Evolutionary conservation across 164 flowering plant genomes (phyloP).

Genomic region (Berberis thunbergii): DNA sequence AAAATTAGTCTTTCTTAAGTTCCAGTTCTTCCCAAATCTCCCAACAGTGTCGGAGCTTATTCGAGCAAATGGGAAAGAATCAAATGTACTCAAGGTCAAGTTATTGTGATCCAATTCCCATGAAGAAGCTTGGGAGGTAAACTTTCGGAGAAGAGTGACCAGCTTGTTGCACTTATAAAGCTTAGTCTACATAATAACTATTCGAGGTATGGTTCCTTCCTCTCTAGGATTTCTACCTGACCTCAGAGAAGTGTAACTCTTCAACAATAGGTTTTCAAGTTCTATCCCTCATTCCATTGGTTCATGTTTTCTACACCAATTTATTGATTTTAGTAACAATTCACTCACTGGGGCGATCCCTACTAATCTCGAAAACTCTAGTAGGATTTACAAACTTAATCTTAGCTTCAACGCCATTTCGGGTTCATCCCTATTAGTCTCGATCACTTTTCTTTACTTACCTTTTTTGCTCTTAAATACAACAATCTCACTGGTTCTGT

Average conservation of each 20-base stretch:
- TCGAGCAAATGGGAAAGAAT: slow-evolving; percentile 83
- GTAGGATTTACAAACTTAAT: slow-evolving; percentile 57
- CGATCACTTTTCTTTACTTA: slow-evolving; percentile 39
- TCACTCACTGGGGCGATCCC: slow-evolving; percentile 57
- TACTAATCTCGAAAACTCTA: slow-evolving; percentile 41
- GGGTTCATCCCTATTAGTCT: slow-evolving; percentile 56
- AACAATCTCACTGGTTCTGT: slow-evolving; percentile 73
- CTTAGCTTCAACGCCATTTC: slow-evolving; percentile 60
- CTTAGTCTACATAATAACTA: slow-evolving; percentile 77
- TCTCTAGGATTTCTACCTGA: slow-evolving; percentile 60
- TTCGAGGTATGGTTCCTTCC: slow-evolving; percentile 53
- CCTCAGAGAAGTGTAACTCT: slow-evolving; percentile 71
- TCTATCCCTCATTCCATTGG: slow-evolving; percentile 67
- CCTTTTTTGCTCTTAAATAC: slow-evolving; percentile 55
- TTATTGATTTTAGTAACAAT: slow-evolving; percentile 74
- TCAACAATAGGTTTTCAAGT: slow-evolving; percentile 79
- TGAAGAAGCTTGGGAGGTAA: slow-evolving; percentile 72
- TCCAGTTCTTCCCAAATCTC: too few species aligned
- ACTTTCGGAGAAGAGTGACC: slow-evolving; percentile 62
- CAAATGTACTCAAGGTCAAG: slow-evolving; percentile 54
- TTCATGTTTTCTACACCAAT: slow-evolving; percentile 40
- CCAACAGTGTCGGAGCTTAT: slow-evolving; percentile 36
- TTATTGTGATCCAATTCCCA: slow-evolving; percentile 41
- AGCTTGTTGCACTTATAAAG: slow-evolving; percentile 52
- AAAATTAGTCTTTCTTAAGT: too few species aligned